A percentile compares a stretch with the other conserved stretches of the same genome.
phyloP scores from a whole-genome alignment of 805 yeast genomes.

The Myxozyma lipomycoides region DNA sequence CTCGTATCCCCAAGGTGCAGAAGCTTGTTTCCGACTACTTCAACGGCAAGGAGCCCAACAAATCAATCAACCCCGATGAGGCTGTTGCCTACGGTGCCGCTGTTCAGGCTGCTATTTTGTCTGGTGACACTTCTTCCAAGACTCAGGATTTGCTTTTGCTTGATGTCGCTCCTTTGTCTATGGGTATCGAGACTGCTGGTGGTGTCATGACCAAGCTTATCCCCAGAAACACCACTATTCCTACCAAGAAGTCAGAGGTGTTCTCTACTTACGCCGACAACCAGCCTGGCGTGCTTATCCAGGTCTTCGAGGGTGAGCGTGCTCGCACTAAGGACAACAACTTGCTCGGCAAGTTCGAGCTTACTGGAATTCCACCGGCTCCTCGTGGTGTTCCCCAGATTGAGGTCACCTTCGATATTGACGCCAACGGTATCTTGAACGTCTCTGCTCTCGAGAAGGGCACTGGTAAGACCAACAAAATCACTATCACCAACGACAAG shows the following conservation, averaged over 20 bases:
- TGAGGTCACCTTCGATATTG: constrained; percentile 95
- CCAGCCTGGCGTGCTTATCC: constrained; percentile 98
- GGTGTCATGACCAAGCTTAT: constrained; percentile 98
- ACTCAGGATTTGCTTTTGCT: constrained; percentile 90
- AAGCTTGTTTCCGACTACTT: constrained; percentile 93
- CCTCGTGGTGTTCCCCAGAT: constrained; percentile 99
- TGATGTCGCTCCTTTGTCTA: constrained; percentile 95
- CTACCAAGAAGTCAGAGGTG: constrained; percentile 94
- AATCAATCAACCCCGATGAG: constrained; percentile 96
- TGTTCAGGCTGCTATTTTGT: constrained; percentile 93
- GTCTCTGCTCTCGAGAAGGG: constrained; percentile 97
- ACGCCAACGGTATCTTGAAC: constrained; percentile 95
- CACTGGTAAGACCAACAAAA: constrained; percentile 95
- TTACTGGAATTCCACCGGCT: constrained; percentile 95
- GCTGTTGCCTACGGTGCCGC: constrained; percentile 99
- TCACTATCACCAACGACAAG: constrained; percentile 96
- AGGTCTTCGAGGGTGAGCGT: constrained; percentile 98
- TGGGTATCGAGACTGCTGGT: constrained; percentile 99
- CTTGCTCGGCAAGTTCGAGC: constrained; percentile 94
- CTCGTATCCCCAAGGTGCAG: constrained; percentile 97
- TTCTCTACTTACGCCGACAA: constrained; percentile 97
- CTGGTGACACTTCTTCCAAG: constrained; percentile 94
- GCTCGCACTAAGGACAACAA: constrained; percentile 93
- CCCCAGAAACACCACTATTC: constrained; percentile 97
- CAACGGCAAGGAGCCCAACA: constrained; percentile 96